Conservation (phyloP, 2,329 filamentous ascomycete species). For the Aspergillus unguis region DNA sequence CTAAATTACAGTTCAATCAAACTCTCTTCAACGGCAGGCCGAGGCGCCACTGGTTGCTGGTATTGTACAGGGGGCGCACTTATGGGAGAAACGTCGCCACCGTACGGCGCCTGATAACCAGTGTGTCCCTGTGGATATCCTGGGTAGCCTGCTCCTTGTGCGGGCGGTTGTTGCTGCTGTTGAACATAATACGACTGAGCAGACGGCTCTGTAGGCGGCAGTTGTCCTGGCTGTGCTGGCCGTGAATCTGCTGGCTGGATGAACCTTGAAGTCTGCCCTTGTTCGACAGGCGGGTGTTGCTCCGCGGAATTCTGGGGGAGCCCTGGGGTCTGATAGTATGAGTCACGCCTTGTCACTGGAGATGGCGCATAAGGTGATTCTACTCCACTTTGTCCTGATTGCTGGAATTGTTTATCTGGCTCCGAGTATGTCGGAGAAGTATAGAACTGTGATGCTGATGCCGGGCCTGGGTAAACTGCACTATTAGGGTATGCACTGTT, state of each 20-base stretch:
- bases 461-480: constrained; percentile 16
- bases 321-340: constrained; percentile 23
- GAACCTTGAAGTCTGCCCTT: constrained; percentile 18
- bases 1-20: constrained; percentile 28
- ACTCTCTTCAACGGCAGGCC: constrained; percentile 29
- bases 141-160: constrained; percentile 9
- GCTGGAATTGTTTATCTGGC: constrained; percentile 19
- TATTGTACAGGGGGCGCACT: constrained; percentile 16
- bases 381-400: constrained; percentile 17
- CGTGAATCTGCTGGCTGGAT: constrained; percentile 16
- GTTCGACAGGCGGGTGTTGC: constrained; percentile 15
- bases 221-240: constrained; percentile 15
- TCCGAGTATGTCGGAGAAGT: constrained; percentile 13
- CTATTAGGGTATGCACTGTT: constrained; percentile 17
- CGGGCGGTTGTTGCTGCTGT: constrained; percentile 16
- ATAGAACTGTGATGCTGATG: constrained; percentile 20
- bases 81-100: constrained; percentile 19
- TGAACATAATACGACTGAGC: constrained; percentile 22
- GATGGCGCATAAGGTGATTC: constrained; percentile 21
- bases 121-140: constrained; percentile 15
- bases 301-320: constrained; percentile 18
- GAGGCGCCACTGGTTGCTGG: constrained; percentile 21
- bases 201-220: constrained; percentile 15
- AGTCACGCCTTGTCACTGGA: constrained; percentile 21
- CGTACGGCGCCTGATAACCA: constrained; percentile 16